Conservation (phyloP, 2,329 filamentous ascomycete species). For the Aspergillus sp. region DNA sequence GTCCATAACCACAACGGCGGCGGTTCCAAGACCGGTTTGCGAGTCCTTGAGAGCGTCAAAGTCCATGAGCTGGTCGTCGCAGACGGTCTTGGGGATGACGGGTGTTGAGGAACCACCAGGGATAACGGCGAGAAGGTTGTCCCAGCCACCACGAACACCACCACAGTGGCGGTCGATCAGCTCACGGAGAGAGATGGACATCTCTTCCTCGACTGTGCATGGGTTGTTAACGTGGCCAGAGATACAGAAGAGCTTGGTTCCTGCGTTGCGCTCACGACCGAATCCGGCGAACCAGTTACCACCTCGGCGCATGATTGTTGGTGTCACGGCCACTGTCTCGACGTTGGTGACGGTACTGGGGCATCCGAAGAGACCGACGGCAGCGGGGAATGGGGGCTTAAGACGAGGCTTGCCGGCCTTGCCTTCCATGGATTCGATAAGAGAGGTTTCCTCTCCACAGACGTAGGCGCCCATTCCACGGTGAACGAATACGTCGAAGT, state of each 20-base stretch:
- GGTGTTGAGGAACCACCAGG: conserved; percentile 96
- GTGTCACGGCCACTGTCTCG: conserved; percentile 92
- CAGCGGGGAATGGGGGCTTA: conserved; percentile 97
- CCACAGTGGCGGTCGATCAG: conserved; percentile 98
- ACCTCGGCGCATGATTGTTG: conserved; percentile 92
- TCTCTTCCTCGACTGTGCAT: conserved; percentile 96
- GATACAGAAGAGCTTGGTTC: conserved; percentile 98
- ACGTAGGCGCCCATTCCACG: conserved; percentile 97
- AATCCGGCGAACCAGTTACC: conserved; percentile 91
- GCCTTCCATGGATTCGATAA: conserved; percentile 97
- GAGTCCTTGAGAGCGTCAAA: conserved; percentile 98
- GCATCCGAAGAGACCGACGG: conserved; percentile 96
- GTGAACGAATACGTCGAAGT: conserved; percentile 96
- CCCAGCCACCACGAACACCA: conserved; percentile 94
- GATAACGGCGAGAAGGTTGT: conserved; percentile 93
- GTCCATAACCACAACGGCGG: conserved; percentile 98
- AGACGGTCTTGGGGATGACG: conserved; percentile 84
- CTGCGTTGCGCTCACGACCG: conserved; percentile 92
- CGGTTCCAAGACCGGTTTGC: conserved; percentile 94
- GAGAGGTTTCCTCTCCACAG: conserved; percentile 95
- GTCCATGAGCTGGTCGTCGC: conserved; percentile 97
- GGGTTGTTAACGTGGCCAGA: conserved; percentile 99
- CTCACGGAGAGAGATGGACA: conserved; percentile 94
- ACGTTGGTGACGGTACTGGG: conserved; percentile 98
- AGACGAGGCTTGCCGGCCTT: conserved; percentile 98